These are phyloP conservation scores for Microsporum canis DNA, from an alignment of 2,329 filamentous ascomycete genomes.

Conservation along the genomic window DNA sequence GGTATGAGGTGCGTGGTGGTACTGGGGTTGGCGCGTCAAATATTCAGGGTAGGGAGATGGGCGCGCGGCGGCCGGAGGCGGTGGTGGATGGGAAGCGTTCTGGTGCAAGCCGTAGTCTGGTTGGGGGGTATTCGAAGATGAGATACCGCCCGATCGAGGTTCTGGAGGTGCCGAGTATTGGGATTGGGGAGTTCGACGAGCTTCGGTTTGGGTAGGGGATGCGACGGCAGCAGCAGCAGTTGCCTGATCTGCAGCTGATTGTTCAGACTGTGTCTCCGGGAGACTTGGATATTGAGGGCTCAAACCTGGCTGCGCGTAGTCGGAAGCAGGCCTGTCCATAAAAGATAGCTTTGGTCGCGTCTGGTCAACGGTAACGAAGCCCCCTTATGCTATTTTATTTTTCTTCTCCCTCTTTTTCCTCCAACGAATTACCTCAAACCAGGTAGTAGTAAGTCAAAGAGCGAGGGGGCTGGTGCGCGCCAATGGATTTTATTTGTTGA, in stretches of 20 bases:
- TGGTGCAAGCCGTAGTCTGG: slow-evolving; percentile 80
- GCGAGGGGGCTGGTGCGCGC: background rate
- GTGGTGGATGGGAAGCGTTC: slow-evolving; percentile 53
- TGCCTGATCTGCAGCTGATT: slow-evolving; percentile 73
- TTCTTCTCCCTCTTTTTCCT: slow-evolving; percentile 7
- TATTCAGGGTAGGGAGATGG: slow-evolving; percentile 60
- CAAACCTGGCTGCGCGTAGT: slow-evolving; percentile 85
- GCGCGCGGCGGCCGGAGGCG: slow-evolving; percentile 12
- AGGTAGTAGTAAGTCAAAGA: background rate
- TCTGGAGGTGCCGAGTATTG: slow-evolving; percentile 78
- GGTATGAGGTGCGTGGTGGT: slow-evolving; percentile 61
- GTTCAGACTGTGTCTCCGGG: slow-evolving; percentile 63
- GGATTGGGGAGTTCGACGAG: slow-evolving; percentile 25
- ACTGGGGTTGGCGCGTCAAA: slow-evolving; percentile 61
- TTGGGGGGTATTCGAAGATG: slow-evolving; percentile 68
- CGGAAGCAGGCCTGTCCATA: slow-evolving; percentile 54
- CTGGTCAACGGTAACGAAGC: slow-evolving; percentile 6
- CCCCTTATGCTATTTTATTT: background rate
- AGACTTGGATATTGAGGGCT: slow-evolving; percentile 46
- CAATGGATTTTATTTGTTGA: background rate
- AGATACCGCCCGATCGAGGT: slow-evolving; percentile 60
- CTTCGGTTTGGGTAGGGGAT: slow-evolving; percentile 26
- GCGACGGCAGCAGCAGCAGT: slow-evolving; percentile 54
- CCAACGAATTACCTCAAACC: slow-evolving; percentile 3
- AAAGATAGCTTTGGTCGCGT: slow-evolving; percentile 12